These are phyloP conservation scores for Adansonia rubrostipa DNA, from an alignment of 441 rosid species.

Conservation along the genomic window DNA sequence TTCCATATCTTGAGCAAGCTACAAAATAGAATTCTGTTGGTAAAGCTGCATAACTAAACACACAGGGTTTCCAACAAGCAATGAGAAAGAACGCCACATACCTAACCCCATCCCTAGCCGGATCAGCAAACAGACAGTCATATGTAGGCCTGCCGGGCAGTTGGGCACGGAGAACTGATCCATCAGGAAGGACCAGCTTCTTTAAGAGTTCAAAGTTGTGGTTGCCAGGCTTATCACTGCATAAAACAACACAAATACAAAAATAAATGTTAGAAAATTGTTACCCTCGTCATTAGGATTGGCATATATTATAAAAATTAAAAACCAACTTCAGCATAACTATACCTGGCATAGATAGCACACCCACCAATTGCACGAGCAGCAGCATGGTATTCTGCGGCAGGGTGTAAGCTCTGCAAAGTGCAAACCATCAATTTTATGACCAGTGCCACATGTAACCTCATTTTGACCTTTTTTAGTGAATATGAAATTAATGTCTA, in stretches of 20 bases:
- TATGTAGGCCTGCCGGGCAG: slow-evolving; percentile 93
- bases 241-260: slow-evolving; percentile 3
- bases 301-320: not conserved
- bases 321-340: not conserved
- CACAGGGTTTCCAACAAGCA: not conserved
- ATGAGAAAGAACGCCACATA: slow-evolving; percentile 24
- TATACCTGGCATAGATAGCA: slow-evolving; percentile 88
- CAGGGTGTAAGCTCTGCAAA: slow-evolving; percentile 71
- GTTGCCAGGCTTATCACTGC: slow-evolving; percentile 89
- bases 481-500: not conserved
- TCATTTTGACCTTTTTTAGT: not conserved
- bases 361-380: slow-evolving; percentile 95
- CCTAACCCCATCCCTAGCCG: slow-evolving; percentile 87
- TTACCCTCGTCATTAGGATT: not conserved
- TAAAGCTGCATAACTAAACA: not conserved
- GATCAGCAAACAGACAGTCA: slow-evolving; percentile 82
- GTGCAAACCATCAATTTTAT: slow-evolving; percentile 39
- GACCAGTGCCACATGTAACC: not conserved
- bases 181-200: slow-evolving; percentile 90
- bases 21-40: slow-evolving; percentile 21
- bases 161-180: slow-evolving; percentile 81
- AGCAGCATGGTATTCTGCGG: slow-evolving; percentile 91
- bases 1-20: slow-evolving; percentile 93
- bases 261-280: slow-evolving; percentile 22
- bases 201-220: slow-evolving; percentile 78